Conservation (phyloP, 192 early-diverging fungal genomes). For the Coemansia sp. region DNA sequence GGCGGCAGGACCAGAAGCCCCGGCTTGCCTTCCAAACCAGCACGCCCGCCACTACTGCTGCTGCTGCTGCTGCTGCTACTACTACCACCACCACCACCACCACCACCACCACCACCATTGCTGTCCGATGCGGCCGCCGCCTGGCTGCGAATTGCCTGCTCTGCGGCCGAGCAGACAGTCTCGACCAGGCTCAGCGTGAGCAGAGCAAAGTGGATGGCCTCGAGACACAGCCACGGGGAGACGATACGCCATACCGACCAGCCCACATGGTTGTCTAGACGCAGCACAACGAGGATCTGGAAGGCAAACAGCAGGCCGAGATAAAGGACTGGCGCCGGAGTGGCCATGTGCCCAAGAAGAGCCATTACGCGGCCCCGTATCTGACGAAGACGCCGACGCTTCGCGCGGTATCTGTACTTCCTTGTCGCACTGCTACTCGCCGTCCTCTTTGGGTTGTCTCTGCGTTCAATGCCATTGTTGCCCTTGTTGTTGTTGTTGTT, state of each 20-base stretch:
- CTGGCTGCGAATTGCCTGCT: background rate
- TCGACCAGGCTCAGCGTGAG: conserved; percentile 29
- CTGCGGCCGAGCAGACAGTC: conserved; percentile 4
- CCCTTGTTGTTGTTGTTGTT: background rate
- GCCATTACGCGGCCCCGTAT: conserved; percentile 19
- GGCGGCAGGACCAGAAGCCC: background rate
- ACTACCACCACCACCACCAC: no score
- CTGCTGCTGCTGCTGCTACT: no score
- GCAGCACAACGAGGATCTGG: conserved; percentile 75
- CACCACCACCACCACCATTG: no score
- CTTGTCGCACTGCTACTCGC: background rate
- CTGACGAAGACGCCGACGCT: conserved; percentile 16
- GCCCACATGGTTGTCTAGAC: conserved; percentile 63
- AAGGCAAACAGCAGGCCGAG: conserved; percentile 66
- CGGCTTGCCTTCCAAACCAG: background rate
- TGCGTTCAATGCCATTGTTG: background rate
- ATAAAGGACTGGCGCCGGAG: conserved; percentile 46
- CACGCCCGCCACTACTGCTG: no score
- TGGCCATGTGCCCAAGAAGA: conserved; percentile 17
- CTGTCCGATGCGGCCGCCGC: conserved; percentile 6
- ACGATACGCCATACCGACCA: conserved; percentile 72
- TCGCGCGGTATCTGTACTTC: background rate
- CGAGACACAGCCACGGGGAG: conserved; percentile 82
- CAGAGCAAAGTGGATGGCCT: conserved; percentile 65
- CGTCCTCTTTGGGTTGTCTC: background rate